Evolutionary conservation across 768 basidiomycete genomes (phyloP), one percentile per base, ranked within the genome.

Genomic region (Kwoniella newhampshirensis): DNA sequence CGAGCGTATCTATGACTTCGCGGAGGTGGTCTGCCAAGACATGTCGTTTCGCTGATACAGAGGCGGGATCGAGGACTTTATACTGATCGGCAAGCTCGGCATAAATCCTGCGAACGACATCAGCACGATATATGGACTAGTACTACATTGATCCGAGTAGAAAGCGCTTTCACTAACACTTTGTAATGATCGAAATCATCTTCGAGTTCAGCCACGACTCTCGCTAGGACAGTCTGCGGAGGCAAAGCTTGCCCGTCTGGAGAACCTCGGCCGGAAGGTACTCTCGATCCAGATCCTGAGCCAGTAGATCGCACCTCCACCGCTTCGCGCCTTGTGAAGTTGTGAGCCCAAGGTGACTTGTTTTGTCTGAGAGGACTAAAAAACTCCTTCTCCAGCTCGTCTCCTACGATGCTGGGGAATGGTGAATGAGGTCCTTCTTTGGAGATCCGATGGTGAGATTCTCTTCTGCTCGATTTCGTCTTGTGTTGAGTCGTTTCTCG

Each of bases 181-280:
- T 91, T 96, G 75, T 93, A 94, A 77, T 91, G 90, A 32, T 84
- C 84, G 70, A 97, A 98, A 71, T 99, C 94, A 59, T 91, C 91
- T 73, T 98, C 94, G 7, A 99, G 80, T 76, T 94, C 91, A 58
- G 87, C 75, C 27, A 97, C 78, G 11, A 96, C 90, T 3, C 88
- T 81, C 26, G 85, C 82, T 3, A 96, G 82, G 12, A 94, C 84
- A 0, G 91, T 92, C 76, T 97, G 93, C 21, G 91, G 88, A 1
- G 91, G 92, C 6, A 89, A 65, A 9, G 27, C 49, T 15, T 73
- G 66, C 5, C 82, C 82, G 13, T 71, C 73, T 21, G 17, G 11
- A 7, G 36, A 48, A 45, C 42, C 17, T 30, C 39, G 25, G 12
- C 23, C 42, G 13, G 45, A n/a, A 7, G 21, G 17, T 7, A n/a